phyloP scores from a whole-genome alignment of 805 yeast genomes.

The Pichia thaimueangensis region DNA sequence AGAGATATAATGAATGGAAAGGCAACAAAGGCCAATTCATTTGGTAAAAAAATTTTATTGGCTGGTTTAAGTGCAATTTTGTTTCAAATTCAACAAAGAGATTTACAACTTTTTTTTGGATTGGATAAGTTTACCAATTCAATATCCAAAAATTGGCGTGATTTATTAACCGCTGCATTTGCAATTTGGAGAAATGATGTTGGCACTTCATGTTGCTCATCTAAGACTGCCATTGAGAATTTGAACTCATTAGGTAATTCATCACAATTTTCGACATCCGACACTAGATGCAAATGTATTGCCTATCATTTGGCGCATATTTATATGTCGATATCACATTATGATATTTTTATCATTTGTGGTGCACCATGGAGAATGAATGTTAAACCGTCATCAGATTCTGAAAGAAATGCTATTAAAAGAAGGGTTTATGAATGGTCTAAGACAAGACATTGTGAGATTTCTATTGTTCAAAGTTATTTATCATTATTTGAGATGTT shows the following conservation, averaged over 20 bases:
- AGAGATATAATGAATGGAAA: slow-evolving; percentile 52
- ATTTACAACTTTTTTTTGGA: slow-evolving; percentile 50
- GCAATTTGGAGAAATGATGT: slow-evolving; percentile 60
- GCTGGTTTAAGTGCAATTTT: slow-evolving; percentile 63
- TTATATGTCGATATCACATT: slow-evolving; percentile 63
- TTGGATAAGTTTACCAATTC: slow-evolving; percentile 31
- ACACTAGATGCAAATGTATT: slow-evolving; percentile 54
- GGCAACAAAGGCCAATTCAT: slow-evolving; percentile 42
- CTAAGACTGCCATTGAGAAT: slow-evolving; percentile 29
- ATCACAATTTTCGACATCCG: slow-evolving; percentile 30
- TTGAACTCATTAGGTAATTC: slow-evolving; percentile 23
- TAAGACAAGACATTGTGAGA: slow-evolving; percentile 39
- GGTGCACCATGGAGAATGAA: slow-evolving; percentile 82
- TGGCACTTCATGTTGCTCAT: slow-evolving; percentile 32
- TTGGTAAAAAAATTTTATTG: slow-evolving; percentile 60
- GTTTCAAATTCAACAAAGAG: slow-evolving; percentile 69
- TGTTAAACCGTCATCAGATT: slow-evolving; percentile 48
- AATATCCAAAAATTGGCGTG: slow-evolving; percentile 56
- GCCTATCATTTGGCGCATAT: slow-evolving; percentile 71
- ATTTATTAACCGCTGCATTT: slow-evolving; percentile 58
- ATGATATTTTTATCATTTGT: slow-evolving; percentile 71
- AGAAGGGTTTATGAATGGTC: slow-evolving; percentile 50
- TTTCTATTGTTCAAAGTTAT: slow-evolving; percentile 55
- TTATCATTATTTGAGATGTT: slow-evolving; percentile 57
- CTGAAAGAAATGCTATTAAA: slow-evolving; percentile 41